phyloP scores from a whole-genome alignment of 805 yeast genomes.

The Isabelozyma gotoi region DNA sequence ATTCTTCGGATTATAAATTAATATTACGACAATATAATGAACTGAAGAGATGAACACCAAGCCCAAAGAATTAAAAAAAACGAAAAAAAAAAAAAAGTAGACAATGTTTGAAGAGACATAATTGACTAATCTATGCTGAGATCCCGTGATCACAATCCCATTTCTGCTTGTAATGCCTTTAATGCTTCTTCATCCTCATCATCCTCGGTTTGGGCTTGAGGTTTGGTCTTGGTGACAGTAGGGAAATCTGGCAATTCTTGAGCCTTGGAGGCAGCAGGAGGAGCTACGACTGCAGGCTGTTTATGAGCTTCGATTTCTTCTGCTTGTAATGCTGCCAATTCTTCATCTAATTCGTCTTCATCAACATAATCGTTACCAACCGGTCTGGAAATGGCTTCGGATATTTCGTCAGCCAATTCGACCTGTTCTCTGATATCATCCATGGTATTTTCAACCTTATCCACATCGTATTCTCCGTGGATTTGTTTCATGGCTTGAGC shows the following conservation, averaged over 20 bases:
- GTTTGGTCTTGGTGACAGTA: constrained; percentile 38
- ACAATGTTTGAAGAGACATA: background rate
- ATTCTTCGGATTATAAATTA: background rate
- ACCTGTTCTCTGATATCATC: constrained; percentile 97
- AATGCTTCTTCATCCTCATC: constrained; percentile 85
- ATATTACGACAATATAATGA: background rate
- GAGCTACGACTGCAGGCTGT: constrained; percentile 12
- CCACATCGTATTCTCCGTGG: constrained; percentile 92
- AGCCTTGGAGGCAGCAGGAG: constrained; percentile 18
- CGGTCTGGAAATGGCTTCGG: constrained; percentile 95
- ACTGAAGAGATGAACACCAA: background rate
- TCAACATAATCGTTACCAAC: constrained; percentile 79
- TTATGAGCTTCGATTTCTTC: constrained; percentile 57
- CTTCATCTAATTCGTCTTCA: constrained; percentile 94
- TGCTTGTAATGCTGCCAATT: constrained; percentile 82
- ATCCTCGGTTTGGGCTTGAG: constrained; percentile 45
- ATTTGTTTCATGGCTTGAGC: constrained; percentile 95
- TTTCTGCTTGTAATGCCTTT: constrained; percentile 78
- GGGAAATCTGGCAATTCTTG: constrained; percentile 46
- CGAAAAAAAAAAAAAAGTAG: background rate
- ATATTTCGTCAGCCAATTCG: constrained; percentile 90
- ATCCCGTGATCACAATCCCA: constrained; percentile 63
- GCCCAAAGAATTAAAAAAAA: background rate
- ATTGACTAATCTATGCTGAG: background rate
- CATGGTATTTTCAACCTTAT: constrained; percentile 96